Evolutionary conservation across 2,329 filamentous ascomycete species (phyloP).

Genomic region (Sporothrix luriei): DNA sequence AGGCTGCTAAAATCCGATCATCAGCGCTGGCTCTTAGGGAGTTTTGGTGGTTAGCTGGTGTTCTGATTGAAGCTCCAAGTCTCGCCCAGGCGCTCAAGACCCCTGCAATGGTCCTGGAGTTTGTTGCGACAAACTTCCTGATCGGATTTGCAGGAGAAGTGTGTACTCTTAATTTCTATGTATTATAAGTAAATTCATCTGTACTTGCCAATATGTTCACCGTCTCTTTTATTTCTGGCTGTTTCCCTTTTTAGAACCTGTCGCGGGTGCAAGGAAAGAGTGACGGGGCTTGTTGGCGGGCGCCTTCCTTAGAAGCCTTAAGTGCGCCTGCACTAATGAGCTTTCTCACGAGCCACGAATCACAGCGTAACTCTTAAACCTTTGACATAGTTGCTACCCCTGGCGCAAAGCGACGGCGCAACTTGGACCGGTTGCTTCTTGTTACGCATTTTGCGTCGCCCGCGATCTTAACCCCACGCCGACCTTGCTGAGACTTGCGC

Average conservation of each 20-base stretch:
- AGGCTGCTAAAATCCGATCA: conserved; percentile 6
- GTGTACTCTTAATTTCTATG: background rate
- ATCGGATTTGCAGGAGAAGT: background rate
- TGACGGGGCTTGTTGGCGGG: background rate
- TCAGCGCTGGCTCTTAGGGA: background rate
- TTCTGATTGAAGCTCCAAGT: background rate
- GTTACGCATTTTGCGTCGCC: background rate
- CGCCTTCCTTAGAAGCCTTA: background rate
- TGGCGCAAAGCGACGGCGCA: background rate
- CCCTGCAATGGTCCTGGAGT: background rate
- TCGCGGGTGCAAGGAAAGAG: conserved; percentile 12
- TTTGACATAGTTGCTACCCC: background rate
- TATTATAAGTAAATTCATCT: background rate
- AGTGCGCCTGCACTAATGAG: conserved; percentile 6
- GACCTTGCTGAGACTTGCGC: background rate
- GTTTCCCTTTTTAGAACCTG: background rate
- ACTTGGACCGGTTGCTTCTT: background rate
- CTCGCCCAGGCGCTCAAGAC: background rate
- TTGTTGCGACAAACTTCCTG: background rate
- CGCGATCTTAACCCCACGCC: background rate
- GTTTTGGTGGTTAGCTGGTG: background rate
- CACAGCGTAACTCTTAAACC: background rate
- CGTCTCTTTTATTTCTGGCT: background rate
- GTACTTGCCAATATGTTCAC: background rate
- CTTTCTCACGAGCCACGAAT: background rate